Evolutionary conservation across 1,284 basidiomycete species (phyloP).

Genomic region (Malassezia globosa): DNA sequence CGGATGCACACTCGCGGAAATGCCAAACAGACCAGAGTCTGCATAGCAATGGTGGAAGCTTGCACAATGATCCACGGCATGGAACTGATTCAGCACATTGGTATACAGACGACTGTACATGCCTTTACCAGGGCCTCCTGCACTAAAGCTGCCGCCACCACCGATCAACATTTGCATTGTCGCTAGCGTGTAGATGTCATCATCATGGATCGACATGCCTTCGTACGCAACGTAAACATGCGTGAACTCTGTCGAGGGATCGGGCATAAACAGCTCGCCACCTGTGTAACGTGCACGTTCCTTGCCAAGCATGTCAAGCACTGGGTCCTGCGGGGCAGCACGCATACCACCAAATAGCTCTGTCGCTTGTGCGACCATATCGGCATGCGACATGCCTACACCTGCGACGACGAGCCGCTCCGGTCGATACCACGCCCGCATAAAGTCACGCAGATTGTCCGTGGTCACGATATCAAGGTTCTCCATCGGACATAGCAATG

Average conservation of each 20-base stretch:
- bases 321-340: constrained; percentile 17
- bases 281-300: constrained; percentile 68
- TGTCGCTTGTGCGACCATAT: constrained; percentile 71
- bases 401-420: constrained; percentile 90
- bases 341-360: constrained; percentile 64
- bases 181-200: constrained; percentile 86
- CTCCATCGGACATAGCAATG: constrained; percentile 75
- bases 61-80: constrained; percentile 90
- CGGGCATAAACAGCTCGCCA: constrained; percentile 59
- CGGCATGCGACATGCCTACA: constrained; percentile 77
- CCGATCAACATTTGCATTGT: constrained; percentile 90
- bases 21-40: constrained; percentile 84
- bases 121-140: constrained; percentile 92
- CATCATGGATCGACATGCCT: constrained; percentile 79
- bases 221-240: constrained; percentile 90
- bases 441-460: constrained; percentile 58
- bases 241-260: constrained; percentile 65
- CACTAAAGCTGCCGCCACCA: constrained; percentile 88
- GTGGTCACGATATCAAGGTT: constrained; percentile 63
- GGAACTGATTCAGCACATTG: constrained; percentile 88
- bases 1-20: constrained; percentile 80
- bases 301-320: constrained; percentile 43
- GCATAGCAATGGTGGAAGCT: constrained; percentile 96
- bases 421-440: constrained; percentile 76
- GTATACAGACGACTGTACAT: constrained; percentile 98